These are phyloP conservation scores for Pseudocercospora fuligena DNA, from an alignment of 2,329 filamentous ascomycete genomes.

Conservation along the genomic window DNA sequence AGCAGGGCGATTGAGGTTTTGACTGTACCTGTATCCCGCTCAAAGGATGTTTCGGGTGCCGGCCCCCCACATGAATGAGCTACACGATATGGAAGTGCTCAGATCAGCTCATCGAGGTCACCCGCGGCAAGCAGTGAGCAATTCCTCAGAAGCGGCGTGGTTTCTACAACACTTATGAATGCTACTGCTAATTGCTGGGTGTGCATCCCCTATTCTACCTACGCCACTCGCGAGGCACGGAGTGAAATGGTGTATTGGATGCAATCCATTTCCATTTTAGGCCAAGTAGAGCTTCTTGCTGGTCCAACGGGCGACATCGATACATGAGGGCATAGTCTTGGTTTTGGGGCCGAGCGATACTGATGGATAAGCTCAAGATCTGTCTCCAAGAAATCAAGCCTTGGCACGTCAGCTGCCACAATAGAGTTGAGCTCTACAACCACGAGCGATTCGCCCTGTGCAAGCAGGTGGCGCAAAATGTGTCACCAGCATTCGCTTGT, in stretches of 20 bases:
- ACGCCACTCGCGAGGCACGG: neutral
- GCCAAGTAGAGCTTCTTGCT: too few relatives aligned
- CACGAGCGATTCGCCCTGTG: neutral
- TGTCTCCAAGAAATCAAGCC: neutral
- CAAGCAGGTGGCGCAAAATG: neutral
- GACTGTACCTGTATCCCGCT: neutral
- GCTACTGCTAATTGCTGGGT: neutral
- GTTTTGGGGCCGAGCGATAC: neutral
- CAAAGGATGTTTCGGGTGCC: neutral
- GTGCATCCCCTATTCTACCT: neutral
- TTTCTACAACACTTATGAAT: neutral
- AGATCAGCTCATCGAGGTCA: neutral
- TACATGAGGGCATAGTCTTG: neutral
- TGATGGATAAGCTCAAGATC: neutral
- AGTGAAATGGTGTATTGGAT: too few relatives aligned
- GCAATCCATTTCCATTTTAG: too few relatives aligned
- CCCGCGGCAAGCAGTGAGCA: neutral
- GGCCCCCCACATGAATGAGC: neutral
- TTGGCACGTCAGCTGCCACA: slow-evolving; percentile 3
- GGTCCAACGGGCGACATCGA: too few relatives aligned
- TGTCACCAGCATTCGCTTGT: neutral
- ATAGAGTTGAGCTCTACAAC: neutral
- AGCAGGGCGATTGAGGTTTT: slow-evolving; percentile 31
- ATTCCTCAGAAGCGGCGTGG: neutral
- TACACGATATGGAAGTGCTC: neutral